Evolutionary conservation across 1,284 basidiomycete genomes (phyloP).

Genomic region (Apiotrichum akiyoshidainum): DNA sequence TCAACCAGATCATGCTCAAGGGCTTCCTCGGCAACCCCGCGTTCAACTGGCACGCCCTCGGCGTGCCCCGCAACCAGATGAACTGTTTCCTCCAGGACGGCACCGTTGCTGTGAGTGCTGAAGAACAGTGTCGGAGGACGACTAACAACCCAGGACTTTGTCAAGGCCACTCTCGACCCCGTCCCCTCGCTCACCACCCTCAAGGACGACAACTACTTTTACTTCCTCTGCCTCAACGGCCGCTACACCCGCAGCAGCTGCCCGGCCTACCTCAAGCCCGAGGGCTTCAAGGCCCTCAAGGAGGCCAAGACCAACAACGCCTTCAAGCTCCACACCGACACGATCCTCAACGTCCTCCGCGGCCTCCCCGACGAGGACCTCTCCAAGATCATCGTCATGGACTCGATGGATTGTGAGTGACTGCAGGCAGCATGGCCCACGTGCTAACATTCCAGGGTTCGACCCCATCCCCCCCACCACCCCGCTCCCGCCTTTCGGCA

Average conservation of each 20-base stretch:
- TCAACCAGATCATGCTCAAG: slow-evolving; percentile 63
- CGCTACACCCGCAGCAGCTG: slow-evolving; percentile 67
- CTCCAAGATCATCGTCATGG: slow-evolving; percentile 72
- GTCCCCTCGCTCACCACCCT: slow-evolving; percentile 57
- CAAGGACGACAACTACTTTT: slow-evolving; percentile 66
- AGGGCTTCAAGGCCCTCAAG: slow-evolving; percentile 63
- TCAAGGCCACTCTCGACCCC: slow-evolving; percentile 65
- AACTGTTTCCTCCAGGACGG: slow-evolving; percentile 67
- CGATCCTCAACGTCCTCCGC: slow-evolving; percentile 64
- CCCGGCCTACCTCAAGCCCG: slow-evolving; percentile 67
- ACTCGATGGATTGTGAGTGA: slow-evolving; percentile 64
- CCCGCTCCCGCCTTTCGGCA: slow-evolving; percentile 43
- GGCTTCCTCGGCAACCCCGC: slow-evolving; percentile 61
- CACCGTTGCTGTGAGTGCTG: slow-evolving; percentile 51
- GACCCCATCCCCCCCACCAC: slow-evolving; percentile 55
- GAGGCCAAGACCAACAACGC: slow-evolving; percentile 57
- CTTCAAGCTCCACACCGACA: slow-evolving; percentile 74
- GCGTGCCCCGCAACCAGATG: slow-evolving; percentile 73
- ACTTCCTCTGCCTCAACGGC: slow-evolving; percentile 64
- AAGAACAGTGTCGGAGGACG: too few species aligned
- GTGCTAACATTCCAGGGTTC: slow-evolving; percentile 54
- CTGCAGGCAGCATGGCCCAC: neutral
- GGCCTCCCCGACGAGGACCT: slow-evolving; percentile 59
- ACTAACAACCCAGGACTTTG: slow-evolving; percentile 51
- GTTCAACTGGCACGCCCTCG: slow-evolving; percentile 80